Conservation (phyloP, 2,329 filamentous ascomycete genomes). For the Talaromyces sp. region DNA sequence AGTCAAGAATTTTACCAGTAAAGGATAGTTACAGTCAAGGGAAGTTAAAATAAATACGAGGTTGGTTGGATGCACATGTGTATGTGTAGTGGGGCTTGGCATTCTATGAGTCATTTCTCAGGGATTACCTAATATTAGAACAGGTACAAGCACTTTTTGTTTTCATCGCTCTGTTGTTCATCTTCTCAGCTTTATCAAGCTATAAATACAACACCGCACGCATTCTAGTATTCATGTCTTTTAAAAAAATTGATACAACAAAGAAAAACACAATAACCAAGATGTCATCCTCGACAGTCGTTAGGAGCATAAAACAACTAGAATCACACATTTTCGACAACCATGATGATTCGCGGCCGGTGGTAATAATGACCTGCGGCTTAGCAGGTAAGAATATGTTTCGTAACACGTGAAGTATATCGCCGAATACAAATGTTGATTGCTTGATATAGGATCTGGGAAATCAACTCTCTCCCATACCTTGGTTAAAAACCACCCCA, state of each 20-base stretch:
- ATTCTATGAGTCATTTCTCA: not conserved
- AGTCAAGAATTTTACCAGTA: not conserved
- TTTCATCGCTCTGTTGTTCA: not conserved
- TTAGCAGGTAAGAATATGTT: not conserved
- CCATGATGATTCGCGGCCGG: not conserved
- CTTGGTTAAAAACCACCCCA: conserved; percentile 11
- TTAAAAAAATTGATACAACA: no score
- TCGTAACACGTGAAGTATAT: not conserved
- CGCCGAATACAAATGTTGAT: not conserved
- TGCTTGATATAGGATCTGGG: conserved; percentile 8
- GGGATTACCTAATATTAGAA: not conserved
- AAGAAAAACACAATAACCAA: not conserved
- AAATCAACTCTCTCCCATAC: conserved; percentile 14
- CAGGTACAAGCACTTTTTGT: not conserved
- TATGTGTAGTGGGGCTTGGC: not conserved
- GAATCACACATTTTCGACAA: not conserved
- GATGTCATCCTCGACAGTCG: not conserved
- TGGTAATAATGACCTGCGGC: not conserved
- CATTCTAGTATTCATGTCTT: no score
- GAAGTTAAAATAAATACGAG: not conserved
- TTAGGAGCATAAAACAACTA: not conserved
- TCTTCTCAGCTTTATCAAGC: not conserved
- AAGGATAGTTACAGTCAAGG: no score
- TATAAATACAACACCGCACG: not conserved
- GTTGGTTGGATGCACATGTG: not conserved